phyloP scores from a whole-genome alignment of 2,329 filamentous ascomycete genomes.

The Xylaria polymorpha region DNA sequence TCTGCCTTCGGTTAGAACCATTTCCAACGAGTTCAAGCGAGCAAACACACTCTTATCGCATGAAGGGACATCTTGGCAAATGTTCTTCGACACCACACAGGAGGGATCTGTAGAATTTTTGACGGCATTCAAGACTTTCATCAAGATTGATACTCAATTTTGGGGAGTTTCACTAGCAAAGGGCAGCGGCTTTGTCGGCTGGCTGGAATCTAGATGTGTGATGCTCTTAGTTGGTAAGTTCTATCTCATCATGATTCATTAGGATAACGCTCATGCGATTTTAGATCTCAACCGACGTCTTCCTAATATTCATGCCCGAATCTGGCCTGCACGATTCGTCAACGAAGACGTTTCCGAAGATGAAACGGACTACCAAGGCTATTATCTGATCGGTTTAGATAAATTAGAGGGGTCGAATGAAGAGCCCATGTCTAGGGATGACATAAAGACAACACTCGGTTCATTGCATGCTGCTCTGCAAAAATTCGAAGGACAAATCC shows the following conservation, averaged over 20 bases:
- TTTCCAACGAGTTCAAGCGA: conserved; percentile 63
- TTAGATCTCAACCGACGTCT: conserved; percentile 66
- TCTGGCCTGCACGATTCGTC: conserved; percentile 73
- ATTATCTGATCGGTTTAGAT: conserved; percentile 70
- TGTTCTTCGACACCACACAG: conserved; percentile 52
- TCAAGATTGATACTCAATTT: conserved; percentile 72
- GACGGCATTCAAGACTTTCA: conserved; percentile 62
- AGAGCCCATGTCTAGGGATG: conserved; percentile 52
- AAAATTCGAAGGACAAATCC: conserved; percentile 62
- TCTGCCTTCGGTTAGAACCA: conserved; percentile 61
- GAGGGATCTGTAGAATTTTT: conserved; percentile 62
- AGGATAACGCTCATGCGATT: conserved; percentile 17
- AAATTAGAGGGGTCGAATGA: conserved; percentile 45
- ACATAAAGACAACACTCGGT: conserved; percentile 56
- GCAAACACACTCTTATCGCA: conserved; percentile 57
- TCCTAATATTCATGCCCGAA: conserved; percentile 63
- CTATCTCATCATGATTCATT: not conserved
- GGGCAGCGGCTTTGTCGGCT: conserved; percentile 68
- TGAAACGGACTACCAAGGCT: conserved; percentile 65
- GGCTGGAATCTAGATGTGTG: conserved; percentile 71
- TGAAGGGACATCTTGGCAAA: conserved; percentile 56
- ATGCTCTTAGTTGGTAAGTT: conserved; percentile 67
- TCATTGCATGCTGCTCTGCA: conserved; percentile 58
- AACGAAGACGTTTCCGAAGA: conserved; percentile 47
- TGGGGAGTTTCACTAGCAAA: conserved; percentile 69